Conservation (phyloP, 2,329 filamentous ascomycete genomes). For the Aspergillus japonicus region DNA sequence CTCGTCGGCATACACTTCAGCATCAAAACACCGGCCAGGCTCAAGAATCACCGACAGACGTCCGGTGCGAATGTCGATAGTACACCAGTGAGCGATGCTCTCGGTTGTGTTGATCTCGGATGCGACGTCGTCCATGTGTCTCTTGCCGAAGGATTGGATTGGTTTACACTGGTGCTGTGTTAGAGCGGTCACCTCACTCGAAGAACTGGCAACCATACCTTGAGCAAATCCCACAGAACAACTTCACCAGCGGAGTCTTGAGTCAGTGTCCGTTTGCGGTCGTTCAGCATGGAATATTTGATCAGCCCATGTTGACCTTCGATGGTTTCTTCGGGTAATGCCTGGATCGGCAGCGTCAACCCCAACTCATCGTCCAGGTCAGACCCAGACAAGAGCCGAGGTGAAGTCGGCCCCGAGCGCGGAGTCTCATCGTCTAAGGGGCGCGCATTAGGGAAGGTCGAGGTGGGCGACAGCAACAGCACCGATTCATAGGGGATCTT, state of each 20-base stretch:
- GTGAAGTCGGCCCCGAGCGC: constrained; percentile 49
- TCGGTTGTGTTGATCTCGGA: constrained; percentile 82
- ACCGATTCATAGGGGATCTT: constrained; percentile 76
- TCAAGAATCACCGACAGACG: constrained; percentile 88
- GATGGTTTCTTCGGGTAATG: constrained; percentile 74
- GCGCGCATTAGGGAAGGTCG: constrained; percentile 64
- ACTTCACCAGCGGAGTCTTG: constrained; percentile 94
- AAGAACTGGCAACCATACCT: constrained; percentile 49
- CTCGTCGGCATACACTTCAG: constrained; percentile 95
- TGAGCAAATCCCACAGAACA: constrained; percentile 87
- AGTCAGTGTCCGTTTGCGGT: constrained; percentile 83
- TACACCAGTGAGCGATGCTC: constrained; percentile 93
- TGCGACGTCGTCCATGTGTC: constrained; percentile 88
- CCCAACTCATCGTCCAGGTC: constrained; percentile 51
- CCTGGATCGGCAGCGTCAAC: constrained; percentile 62
- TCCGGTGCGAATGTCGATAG: constrained; percentile 88
- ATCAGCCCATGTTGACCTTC: constrained; percentile 94
- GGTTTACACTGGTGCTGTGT: constrained; percentile 66
- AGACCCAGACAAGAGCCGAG: constrained; percentile 57
- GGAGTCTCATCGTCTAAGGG: constrained; percentile 58
- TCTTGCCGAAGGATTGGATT: constrained; percentile 88
- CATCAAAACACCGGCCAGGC: constrained; percentile 94
- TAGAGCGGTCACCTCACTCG: constrained; percentile 13
- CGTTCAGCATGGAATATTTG: constrained; percentile 88
- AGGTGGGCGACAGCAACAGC: constrained; percentile 79